phyloP scores from a whole-genome alignment of 2,329 filamentous ascomycete species.

The Botrytis byssoidea region DNA sequence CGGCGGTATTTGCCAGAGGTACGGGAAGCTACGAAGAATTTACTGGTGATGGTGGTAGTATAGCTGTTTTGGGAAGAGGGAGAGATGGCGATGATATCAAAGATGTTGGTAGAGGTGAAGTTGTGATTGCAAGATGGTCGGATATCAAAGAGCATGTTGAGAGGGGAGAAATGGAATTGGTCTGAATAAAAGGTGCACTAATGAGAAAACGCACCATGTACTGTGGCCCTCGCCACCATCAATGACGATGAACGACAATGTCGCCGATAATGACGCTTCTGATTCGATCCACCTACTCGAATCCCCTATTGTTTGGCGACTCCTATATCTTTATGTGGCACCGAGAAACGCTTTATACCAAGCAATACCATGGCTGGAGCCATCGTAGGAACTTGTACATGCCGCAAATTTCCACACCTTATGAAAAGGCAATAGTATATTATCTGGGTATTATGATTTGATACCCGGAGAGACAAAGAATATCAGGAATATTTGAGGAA shows the following conservation, averaged over 20 bases:
- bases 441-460: not conserved
- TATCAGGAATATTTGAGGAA: not conserved
- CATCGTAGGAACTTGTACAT: not conserved
- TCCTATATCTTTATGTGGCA: not conserved
- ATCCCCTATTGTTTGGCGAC: not conserved
- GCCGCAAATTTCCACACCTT: no score
- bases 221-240: no score
- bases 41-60: constrained; percentile 71
- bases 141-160: constrained; percentile 33
- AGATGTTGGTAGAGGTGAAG: constrained; percentile 45
- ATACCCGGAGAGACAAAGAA: not conserved
- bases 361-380: not conserved
- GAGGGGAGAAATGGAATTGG: constrained; percentile 24
- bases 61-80: constrained; percentile 73
- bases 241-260: not conserved
- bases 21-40: constrained; percentile 55
- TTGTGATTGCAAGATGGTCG: constrained; percentile 42
- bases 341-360: not conserved
- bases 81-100: constrained; percentile 62
- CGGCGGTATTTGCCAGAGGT: constrained; percentile 80
- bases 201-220: not conserved
- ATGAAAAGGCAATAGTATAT: not conserved
- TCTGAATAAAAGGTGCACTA: constrained; percentile 27
- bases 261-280: not conserved
- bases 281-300: not conserved